Evolutionary conservation across 192 early-diverging fungal genomes (phyloP).

Genomic region (Mortierella hygrophila): DNA sequence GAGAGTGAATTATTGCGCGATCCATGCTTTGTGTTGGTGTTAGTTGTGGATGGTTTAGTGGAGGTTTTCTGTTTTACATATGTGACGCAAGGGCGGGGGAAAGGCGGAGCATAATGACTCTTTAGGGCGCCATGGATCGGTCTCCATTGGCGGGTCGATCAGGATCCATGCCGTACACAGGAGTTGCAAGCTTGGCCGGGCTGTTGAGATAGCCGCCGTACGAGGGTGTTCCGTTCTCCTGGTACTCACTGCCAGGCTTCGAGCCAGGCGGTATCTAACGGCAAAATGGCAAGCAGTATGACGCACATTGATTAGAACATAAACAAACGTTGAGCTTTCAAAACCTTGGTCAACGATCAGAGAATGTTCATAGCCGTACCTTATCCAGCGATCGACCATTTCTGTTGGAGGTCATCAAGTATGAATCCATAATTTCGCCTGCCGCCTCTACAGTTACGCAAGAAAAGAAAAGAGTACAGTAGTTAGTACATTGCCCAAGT

Average conservation of each 20-base stretch:
- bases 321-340: too few species aligned
- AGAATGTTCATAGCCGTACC: background rate
- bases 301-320: background rate
- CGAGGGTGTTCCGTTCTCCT: constrained; percentile 49
- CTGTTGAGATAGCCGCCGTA: constrained; percentile 51
- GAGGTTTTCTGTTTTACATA: background rate
- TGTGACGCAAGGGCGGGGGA: background rate
- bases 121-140: constrained; percentile 10
- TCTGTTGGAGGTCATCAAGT: constrained; percentile 27
- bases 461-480: background rate
- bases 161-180: constrained; percentile 43
- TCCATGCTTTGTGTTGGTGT: too few species aligned
- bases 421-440: constrained; percentile 50
- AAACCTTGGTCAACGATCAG: background rate
- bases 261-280: constrained; percentile 45
- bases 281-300: background rate
- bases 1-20: background rate
- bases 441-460: constrained; percentile 28
- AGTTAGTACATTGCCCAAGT: too few species aligned
- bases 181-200: constrained; percentile 49
- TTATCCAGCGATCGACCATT: constrained; percentile 44
- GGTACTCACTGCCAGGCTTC: constrained; percentile 51
- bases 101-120: background rate
- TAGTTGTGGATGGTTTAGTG: background rate
- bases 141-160: constrained; percentile 28